Evolutionary conservation across 2,329 filamentous ascomycete species (phyloP).

Genomic region (Phyllosticta citrichinensis): DNA sequence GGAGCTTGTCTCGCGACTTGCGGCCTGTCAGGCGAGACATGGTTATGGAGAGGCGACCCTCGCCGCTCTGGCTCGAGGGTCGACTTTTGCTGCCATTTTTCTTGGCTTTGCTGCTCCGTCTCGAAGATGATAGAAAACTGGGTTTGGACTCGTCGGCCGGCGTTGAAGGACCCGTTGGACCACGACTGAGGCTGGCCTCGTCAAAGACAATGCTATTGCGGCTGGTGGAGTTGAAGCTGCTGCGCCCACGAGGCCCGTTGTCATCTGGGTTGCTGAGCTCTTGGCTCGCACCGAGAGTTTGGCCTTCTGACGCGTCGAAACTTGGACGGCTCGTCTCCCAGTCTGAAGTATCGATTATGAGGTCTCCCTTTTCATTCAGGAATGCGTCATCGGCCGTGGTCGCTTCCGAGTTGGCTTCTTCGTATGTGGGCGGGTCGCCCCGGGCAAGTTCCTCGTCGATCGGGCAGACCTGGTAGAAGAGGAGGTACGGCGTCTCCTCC

Average conservation of each 20-base stretch:
- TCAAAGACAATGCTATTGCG: slow-evolving; percentile 33
- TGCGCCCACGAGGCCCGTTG: slow-evolving; percentile 20
- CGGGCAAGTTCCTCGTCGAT: slow-evolving; percentile 56
- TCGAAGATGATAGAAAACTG: slow-evolving; percentile 23
- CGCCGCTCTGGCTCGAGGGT: slow-evolving; percentile 31
- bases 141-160: slow-evolving; percentile 32
- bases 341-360: slow-evolving; percentile 7
- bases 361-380: slow-evolving; percentile 6
- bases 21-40: slow-evolving; percentile 29
- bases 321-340: slow-evolving; percentile 8
- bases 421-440: slow-evolving; percentile 30
- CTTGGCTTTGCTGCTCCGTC: slow-evolving; percentile 24
- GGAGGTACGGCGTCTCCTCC: slow-evolving; percentile 83
- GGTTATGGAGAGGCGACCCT: slow-evolving; percentile 33
- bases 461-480: slow-evolving; percentile 92
- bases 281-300: background rate
- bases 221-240: slow-evolving; percentile 27
- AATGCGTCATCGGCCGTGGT: slow-evolving; percentile 1
- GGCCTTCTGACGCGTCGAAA: slow-evolving; percentile 14
- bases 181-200: slow-evolving; percentile 23
- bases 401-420: slow-evolving; percentile 24
- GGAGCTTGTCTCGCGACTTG: slow-evolving; percentile 33
- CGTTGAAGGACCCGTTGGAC: slow-evolving; percentile 29
- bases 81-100: slow-evolving; percentile 28
- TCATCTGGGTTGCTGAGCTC: background rate